Percentiles rank a stretch among this genome's conserved stretches.
Evolutionary conservation across 139 green algal species (phyloP).

Genomic region (Volvox africanus): DNA sequence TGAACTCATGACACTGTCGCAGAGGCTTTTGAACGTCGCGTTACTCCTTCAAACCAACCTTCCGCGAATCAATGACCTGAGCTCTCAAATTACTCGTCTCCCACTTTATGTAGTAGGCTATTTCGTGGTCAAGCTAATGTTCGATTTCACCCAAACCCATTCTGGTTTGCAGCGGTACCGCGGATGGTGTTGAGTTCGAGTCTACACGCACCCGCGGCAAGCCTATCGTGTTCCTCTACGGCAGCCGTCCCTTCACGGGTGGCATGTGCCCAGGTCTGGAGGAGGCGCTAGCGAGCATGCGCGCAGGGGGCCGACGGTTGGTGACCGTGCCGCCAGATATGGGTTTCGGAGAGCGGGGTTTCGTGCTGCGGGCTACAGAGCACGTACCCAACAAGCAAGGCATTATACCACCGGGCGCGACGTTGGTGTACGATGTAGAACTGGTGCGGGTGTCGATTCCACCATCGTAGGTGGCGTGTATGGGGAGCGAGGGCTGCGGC

Average conservation of each 20-base stretch:
- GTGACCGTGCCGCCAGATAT: conserved; percentile 78
- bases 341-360: conserved; percentile 83
- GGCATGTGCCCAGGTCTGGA: conserved; percentile 82
- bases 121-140: too few species aligned
- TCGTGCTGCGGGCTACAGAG: conserved; percentile 75
- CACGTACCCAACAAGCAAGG: conserved; percentile 86
- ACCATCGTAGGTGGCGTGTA: conserved; percentile 56
- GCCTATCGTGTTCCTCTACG: conserved; percentile 87
- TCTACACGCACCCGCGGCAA: conserved; percentile 80
- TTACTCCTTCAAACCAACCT: too few species aligned
- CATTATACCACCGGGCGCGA: conserved; percentile 72
- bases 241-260: conserved; percentile 78
- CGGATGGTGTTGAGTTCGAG: conserved; percentile 77
- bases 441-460: conserved; percentile 84
- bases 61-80: too few species aligned
- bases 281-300: conserved; percentile 83
- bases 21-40: too few species aligned
- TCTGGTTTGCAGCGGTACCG: conserved; percentile 52
- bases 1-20: too few species aligned
- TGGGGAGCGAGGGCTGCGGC: too few species aligned
- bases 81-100: too few species aligned
- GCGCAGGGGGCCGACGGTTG: conserved; percentile 75
- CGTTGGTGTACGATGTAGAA: conserved; percentile 82
- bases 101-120: too few species aligned
- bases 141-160: too few species aligned